These are phyloP conservation scores for Plenodomus tracheiphilus DNA, from an alignment of 2,329 filamentous ascomycete genomes.

Conservation along the genomic window DNA sequence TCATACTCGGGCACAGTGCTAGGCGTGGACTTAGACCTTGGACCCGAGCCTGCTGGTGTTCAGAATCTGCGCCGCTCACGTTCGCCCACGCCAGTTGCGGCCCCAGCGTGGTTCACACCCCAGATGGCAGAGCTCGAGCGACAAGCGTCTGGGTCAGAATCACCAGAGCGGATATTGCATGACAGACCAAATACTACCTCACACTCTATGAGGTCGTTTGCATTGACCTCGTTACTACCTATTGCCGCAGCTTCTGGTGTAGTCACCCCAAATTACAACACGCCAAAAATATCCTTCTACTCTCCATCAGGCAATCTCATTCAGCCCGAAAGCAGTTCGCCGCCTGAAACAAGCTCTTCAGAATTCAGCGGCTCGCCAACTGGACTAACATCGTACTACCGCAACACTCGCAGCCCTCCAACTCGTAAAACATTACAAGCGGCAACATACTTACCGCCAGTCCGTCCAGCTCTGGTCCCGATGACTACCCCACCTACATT, in stretches of 20 bases:
- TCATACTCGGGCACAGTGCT: conserved; percentile 41
- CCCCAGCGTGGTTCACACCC: conserved; percentile 31
- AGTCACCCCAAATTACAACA: conserved; percentile 30
- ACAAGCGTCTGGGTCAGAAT: conserved; percentile 14
- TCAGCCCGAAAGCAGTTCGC: conserved; percentile 24
- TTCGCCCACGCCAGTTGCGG: conserved; percentile 24
- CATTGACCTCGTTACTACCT: conserved; percentile 41
- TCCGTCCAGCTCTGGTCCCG: conserved; percentile 24
- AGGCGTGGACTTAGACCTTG: conserved; percentile 41
- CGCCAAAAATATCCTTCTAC: conserved; percentile 37
- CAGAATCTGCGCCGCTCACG: conserved; percentile 17
- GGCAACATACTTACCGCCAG: conserved; percentile 11
- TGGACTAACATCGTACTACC: conserved; percentile 13
- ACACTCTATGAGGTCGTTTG: conserved; percentile 39
- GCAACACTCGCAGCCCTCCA: conserved; percentile 2
- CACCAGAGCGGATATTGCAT: conserved; percentile 4
- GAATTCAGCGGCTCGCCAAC: conserved; percentile 9
- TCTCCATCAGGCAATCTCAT: conserved; percentile 43
- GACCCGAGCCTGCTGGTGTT: conserved; percentile 19
- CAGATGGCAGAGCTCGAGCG: conserved; percentile 24
- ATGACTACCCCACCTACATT: conserved; percentile 24
- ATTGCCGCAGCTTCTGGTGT: conserved; percentile 44
- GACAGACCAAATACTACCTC: background rate
- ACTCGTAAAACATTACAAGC: conserved; percentile 9
- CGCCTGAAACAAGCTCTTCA: conserved; percentile 11